Conservation (phyloP, 2,329 filamentous ascomycete genomes). For the Trematosphaeria pertusa region DNA sequence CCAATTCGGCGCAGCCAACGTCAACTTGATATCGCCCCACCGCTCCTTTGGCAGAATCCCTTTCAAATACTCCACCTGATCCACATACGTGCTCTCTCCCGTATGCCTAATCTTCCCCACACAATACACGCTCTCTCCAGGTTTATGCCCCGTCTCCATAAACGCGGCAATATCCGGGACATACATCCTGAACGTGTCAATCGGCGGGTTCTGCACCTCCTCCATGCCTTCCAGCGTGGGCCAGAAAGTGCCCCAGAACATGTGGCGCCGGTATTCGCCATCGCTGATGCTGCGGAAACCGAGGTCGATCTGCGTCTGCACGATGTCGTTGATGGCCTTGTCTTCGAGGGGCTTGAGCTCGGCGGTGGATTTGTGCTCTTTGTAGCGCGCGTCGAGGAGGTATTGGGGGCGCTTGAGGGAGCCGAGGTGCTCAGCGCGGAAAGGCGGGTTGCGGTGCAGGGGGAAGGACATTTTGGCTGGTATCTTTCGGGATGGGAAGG, state of each 20-base stretch:
- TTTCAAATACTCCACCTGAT: slow-evolving; percentile 65
- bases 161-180: slow-evolving; percentile 67
- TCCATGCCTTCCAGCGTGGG: slow-evolving; percentile 59
- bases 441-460: slow-evolving; percentile 58
- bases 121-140: slow-evolving; percentile 62
- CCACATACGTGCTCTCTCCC: slow-evolving; percentile 59
- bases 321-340: slow-evolving; percentile 68
- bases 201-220: slow-evolving; percentile 55
- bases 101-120: slow-evolving; percentile 63
- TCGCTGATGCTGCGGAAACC: slow-evolving; percentile 69
- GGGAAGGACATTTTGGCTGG: slow-evolving; percentile 23
- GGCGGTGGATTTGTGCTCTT: slow-evolving; percentile 61
- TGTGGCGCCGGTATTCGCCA: slow-evolving; percentile 66
- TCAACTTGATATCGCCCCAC: slow-evolving; percentile 70
- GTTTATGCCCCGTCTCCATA: slow-evolving; percentile 62
- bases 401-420: slow-evolving; percentile 70
- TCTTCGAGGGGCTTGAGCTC: slow-evolving; percentile 68
- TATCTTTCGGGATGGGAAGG: no score
- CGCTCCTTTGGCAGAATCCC: slow-evolving; percentile 63
- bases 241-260: slow-evolving; percentile 64
- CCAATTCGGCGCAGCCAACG: slow-evolving; percentile 66
- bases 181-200: slow-evolving; percentile 62
- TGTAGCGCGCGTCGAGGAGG: slow-evolving; percentile 64
- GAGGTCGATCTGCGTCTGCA: slow-evolving; percentile 66
- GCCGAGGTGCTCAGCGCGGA: slow-evolving; percentile 74